Conservation (phyloP, 2,329 filamentous ascomycete species). For the Penicillium polonicum region DNA sequence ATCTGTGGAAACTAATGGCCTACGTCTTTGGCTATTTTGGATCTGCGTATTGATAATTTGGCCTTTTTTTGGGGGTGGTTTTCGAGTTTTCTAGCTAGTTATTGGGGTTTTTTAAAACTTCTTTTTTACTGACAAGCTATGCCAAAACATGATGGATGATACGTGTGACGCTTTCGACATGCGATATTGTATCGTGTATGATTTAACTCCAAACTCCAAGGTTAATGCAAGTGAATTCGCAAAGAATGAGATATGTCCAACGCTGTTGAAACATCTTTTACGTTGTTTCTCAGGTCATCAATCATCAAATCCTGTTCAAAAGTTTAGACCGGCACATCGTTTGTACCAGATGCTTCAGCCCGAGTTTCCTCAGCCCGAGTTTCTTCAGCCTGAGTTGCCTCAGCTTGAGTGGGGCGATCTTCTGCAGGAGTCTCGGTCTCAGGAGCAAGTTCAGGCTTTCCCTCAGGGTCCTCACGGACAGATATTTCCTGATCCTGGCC, state of each 20-base stretch:
- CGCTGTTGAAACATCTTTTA: background rate
- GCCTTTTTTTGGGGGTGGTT: background rate
- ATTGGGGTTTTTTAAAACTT: background rate
- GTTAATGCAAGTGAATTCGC: background rate
- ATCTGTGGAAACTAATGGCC: background rate
- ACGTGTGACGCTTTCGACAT: background rate
- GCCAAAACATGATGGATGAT: background rate
- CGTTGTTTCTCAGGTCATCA: slow-evolving; percentile 3
- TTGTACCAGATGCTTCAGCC: background rate
- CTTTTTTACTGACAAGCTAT: background rate
- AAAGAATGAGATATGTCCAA: background rate
- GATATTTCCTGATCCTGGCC: slow-evolving; percentile 17
- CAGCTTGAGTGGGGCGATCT: background rate
- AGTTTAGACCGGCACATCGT: background rate
- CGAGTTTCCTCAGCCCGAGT: background rate
- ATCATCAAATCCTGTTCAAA: background rate
- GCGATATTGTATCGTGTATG: background rate
- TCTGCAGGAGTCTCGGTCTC: background rate
- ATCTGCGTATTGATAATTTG: background rate
- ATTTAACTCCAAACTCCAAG: background rate
- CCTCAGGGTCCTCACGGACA: slow-evolving; percentile 4
- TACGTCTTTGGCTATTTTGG: background rate
- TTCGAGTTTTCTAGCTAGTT: background rate
- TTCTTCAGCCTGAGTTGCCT: background rate
- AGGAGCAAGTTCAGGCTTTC: background rate